phyloP scores from a whole-genome alignment of 495 filamentous ascomycete genomes.

The Hapsidospora chrysogenum region DNA sequence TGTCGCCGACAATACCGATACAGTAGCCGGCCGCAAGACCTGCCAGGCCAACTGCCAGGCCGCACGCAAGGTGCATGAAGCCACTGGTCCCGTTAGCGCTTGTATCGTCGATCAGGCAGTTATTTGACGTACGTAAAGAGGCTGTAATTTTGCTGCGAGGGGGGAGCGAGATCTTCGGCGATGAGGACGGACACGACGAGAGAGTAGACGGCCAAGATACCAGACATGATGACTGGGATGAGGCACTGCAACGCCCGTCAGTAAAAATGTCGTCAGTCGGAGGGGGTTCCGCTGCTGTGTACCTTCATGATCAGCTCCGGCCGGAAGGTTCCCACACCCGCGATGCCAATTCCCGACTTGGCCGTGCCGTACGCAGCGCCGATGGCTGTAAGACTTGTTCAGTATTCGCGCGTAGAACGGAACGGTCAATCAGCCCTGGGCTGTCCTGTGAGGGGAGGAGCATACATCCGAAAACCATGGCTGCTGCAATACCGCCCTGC shows the following conservation, averaged over 20 bases:
- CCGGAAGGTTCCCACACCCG: conserved; percentile 82
- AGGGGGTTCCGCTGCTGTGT: conserved; percentile 8
- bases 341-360: conserved; percentile 91
- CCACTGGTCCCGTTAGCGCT: conserved; percentile 34
- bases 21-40: conserved; percentile 94
- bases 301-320: conserved; percentile 98
- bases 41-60: conserved; percentile 80
- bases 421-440: conserved; percentile 4
- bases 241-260: conserved; percentile 40
- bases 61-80: conserved; percentile 84
- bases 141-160: conserved; percentile 43
- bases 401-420: conserved; percentile 5
- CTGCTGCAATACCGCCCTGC: conserved; percentile 75
- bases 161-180: conserved; percentile 61
- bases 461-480: conserved; percentile 93
- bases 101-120: too few species aligned
- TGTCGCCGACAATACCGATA: conserved; percentile 90
- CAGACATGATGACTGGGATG: conserved; percentile 97
- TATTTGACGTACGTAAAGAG: conserved; percentile 49
- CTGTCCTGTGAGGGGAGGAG: conserved; percentile 7
- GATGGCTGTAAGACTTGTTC: conserved; percentile 37
- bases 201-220: conserved; percentile 96
- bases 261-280: background rate
- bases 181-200: conserved; percentile 94
- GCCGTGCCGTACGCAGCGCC: conserved; percentile 96